Conservation (phyloP, 1,284 basidiomycete species). For the Ganoderma multipileum region DNA sequence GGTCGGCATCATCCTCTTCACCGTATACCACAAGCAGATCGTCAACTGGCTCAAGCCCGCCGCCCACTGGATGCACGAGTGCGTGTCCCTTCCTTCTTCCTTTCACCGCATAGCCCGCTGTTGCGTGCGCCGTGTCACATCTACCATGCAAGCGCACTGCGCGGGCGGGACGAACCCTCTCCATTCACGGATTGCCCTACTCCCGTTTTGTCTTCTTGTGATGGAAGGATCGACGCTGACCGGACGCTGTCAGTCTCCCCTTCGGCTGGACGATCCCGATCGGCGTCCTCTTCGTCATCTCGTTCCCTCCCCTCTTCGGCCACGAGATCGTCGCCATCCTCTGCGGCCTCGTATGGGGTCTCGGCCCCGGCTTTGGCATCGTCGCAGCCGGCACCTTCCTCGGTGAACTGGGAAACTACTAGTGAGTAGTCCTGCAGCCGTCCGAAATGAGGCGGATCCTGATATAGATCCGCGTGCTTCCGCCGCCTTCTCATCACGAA, state of each 20-base stretch:
- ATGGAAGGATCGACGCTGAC: background rate
- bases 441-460: background rate
- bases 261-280: slow-evolving; percentile 87
- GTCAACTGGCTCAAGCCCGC: slow-evolving; percentile 63
- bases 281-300: slow-evolving; percentile 77
- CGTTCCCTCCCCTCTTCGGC: slow-evolving; percentile 80
- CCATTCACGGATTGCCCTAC: background rate
- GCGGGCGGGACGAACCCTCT: background rate
- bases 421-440: slow-evolving; percentile 51
- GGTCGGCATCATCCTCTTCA: slow-evolving; percentile 57
- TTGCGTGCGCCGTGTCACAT: background rate
- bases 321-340: slow-evolving; percentile 81
- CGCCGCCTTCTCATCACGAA: slow-evolving; percentile 31
- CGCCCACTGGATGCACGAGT: slow-evolving; percentile 57
- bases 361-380: slow-evolving; percentile 72
- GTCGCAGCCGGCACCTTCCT: slow-evolving; percentile 71
- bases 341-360: slow-evolving; percentile 81
- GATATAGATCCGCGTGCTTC: background rate
- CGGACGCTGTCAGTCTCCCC: slow-evolving; percentile 34
- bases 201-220: background rate
- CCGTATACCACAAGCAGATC: slow-evolving; percentile 62
- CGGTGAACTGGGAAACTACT: slow-evolving; percentile 76
- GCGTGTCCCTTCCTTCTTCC: slow-evolving; percentile 31
- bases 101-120: background rate
- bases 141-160: background rate